phyloP scores from a whole-genome alignment of 805 yeast genomes.

The Candida broadrunensis region DNA sequence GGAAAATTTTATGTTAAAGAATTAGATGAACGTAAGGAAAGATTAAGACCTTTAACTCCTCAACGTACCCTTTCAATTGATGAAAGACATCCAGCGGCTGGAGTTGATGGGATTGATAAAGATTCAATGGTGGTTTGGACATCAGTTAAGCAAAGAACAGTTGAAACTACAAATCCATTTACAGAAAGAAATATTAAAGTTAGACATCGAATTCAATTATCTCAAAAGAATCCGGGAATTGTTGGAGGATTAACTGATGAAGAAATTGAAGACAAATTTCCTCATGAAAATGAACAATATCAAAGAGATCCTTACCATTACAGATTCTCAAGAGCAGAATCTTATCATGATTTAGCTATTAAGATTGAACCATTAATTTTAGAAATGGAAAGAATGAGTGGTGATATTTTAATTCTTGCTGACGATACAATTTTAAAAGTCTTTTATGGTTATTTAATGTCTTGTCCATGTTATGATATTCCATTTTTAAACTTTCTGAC shows the following conservation, averaged over 20 bases:
- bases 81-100: constrained; percentile 42
- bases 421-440: constrained; percentile 90
- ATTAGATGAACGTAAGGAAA: constrained; percentile 1
- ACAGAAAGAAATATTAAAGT: constrained; percentile 60
- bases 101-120: constrained; percentile 56
- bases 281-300: constrained; percentile 67
- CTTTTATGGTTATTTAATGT: constrained; percentile 92
- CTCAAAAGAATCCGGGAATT: constrained; percentile 87
- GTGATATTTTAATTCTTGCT: constrained; percentile 85
- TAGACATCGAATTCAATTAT: constrained; percentile 75
- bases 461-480: constrained; percentile 81
- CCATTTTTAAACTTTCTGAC: constrained; percentile 77
- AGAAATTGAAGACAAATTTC: constrained; percentile 58
- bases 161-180: constrained; percentile 73
- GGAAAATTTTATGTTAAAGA: constrained; percentile 30
- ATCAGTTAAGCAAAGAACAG: constrained; percentile 81
- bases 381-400: constrained; percentile 90
- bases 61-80: constrained; percentile 21
- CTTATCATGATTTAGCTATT: constrained; percentile 93
- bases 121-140: constrained; percentile 89
- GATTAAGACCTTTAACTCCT: neutral
- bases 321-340: constrained; percentile 88
- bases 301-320: constrained; percentile 85
- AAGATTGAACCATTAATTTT: constrained; percentile 89
- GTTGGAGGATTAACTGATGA: constrained; percentile 66